Conservation (phyloP, 768 basidiomycete genomes). For the Thelephora ganbajun region DNA sequence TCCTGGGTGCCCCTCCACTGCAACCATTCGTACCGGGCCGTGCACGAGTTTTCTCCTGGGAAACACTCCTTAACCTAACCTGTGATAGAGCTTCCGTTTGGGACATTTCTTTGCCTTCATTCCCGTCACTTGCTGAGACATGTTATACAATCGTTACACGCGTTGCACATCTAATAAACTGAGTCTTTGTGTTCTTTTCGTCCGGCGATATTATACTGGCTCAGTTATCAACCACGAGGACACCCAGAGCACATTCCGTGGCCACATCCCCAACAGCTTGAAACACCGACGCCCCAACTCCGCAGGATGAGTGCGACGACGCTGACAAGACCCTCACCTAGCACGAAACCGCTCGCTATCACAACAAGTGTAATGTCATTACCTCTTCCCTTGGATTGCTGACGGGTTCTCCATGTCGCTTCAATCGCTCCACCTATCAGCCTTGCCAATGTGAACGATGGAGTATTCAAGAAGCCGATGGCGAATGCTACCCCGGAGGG, state of each 20-base stretch:
- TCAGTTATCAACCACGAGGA: slow-evolving; percentile 15
- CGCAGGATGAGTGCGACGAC: slow-evolving; percentile 63
- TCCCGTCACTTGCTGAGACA: too few species aligned
- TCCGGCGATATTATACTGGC: too few species aligned
- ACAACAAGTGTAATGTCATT: slow-evolving; percentile 59
- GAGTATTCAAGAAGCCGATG: slow-evolving; percentile 91
- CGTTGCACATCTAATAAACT: too few species aligned
- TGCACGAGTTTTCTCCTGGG: too few species aligned
- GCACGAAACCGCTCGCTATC: slow-evolving; percentile 87
- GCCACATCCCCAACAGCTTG: slow-evolving; percentile 81
- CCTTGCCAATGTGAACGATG: slow-evolving; percentile 86
- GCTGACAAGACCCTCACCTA: slow-evolving; percentile 88
- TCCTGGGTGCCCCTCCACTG: too few species aligned
- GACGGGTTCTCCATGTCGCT: slow-evolving; percentile 26
- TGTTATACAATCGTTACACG: too few species aligned
- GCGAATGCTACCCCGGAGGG: slow-evolving; percentile 93
- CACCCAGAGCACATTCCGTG: slow-evolving; percentile 65
- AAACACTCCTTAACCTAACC: too few species aligned
- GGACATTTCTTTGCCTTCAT: too few species aligned
- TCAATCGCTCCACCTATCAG: slow-evolving; percentile 80
- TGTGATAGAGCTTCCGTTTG: too few species aligned
- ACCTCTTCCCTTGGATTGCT: slow-evolving; percentile 20
- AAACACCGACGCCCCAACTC: slow-evolving; percentile 58
- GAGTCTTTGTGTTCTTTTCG: too few species aligned
- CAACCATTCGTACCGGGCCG: too few species aligned